These are phyloP conservation scores for Theileria annulata DNA, from an alignment of 169 alveolate genomes.

Conservation along the genomic window DNA sequence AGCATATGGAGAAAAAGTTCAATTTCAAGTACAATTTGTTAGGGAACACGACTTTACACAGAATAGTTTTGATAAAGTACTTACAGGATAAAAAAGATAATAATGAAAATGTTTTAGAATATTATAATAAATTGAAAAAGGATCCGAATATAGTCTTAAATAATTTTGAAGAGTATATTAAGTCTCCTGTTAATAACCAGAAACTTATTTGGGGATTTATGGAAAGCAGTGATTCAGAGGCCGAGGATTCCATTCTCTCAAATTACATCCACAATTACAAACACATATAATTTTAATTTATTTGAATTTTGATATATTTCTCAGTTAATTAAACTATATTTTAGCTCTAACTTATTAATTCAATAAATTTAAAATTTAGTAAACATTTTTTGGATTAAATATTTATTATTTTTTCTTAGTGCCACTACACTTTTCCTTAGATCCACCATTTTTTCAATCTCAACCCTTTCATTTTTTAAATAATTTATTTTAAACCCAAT, in stretches of 20 bases:
- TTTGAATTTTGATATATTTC: too few relatives aligned
- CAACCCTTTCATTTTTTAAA: not conserved
- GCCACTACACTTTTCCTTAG: not conserved
- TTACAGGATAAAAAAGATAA: conserved; percentile 40
- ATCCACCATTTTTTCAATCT: not conserved
- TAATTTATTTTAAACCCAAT: not conserved
- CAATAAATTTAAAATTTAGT: too few relatives aligned
- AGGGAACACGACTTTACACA: conserved; percentile 58
- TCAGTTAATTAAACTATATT: not conserved
- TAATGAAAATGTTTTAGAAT: conserved; percentile 34
- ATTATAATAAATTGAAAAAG: conserved; percentile 21
- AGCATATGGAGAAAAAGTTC: conserved; percentile 61
- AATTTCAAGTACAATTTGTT: conserved; percentile 40
- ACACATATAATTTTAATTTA: not conserved
- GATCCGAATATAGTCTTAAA: conserved; percentile 61
- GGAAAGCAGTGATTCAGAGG: conserved; percentile 65
- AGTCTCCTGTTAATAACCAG: conserved; percentile 61
- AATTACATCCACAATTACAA: conserved; percentile 1
- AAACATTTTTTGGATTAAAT: not conserved
- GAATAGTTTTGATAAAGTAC: conserved; percentile 56
- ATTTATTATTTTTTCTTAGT: not conserved
- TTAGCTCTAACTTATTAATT: too few relatives aligned
- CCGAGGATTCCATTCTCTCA: conserved; percentile 24
- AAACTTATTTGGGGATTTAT: conserved; percentile 65
- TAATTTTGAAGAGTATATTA: conserved; percentile 79